Conservation (phyloP, 176 grass and related monocot genomes). For the Miscanthus lutarioriparius region DNA sequence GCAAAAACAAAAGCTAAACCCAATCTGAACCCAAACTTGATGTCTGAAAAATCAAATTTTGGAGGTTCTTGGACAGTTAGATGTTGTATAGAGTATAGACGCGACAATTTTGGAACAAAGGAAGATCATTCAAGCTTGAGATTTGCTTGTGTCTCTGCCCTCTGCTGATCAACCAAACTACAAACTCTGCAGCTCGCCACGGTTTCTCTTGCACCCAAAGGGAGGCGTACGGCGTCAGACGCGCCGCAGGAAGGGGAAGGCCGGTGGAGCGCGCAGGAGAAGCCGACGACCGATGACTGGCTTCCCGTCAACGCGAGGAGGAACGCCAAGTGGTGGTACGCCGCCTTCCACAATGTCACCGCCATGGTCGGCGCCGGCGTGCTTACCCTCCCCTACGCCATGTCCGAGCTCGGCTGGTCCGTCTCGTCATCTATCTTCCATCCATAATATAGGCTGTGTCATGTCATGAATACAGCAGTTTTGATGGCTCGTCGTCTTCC, state of each 20-base stretch:
- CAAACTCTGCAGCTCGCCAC: not conserved
- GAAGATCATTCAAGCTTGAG: not conserved
- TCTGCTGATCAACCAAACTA: not conserved
- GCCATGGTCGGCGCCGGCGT: slow-evolving; percentile 89
- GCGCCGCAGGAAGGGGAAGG: not conserved
- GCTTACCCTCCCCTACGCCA: slow-evolving; percentile 64
- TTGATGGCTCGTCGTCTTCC: not conserved
- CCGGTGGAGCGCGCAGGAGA: not conserved
- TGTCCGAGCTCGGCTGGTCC: slow-evolving; percentile 79
- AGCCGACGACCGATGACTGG: not conserved
- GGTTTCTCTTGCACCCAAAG: not conserved
- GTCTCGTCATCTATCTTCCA: not conserved
- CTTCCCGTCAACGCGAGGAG: not conserved
- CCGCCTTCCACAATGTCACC: not conserved
- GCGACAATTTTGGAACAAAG: not conserved
- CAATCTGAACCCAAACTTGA: not conserved
- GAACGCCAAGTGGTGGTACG: not conserved
- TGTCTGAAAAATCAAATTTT: not conserved
- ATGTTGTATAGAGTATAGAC: not conserved
- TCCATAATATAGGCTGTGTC: not conserved
- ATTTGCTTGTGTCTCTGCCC: not conserved
- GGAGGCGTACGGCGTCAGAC: not conserved
- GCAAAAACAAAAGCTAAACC: not conserved
- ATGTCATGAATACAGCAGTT: no score
- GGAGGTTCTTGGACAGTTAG: not conserved